Evolutionary conservation across 139 green algal species (phyloP).

Genomic region (Pleodorina starrii): DNA sequence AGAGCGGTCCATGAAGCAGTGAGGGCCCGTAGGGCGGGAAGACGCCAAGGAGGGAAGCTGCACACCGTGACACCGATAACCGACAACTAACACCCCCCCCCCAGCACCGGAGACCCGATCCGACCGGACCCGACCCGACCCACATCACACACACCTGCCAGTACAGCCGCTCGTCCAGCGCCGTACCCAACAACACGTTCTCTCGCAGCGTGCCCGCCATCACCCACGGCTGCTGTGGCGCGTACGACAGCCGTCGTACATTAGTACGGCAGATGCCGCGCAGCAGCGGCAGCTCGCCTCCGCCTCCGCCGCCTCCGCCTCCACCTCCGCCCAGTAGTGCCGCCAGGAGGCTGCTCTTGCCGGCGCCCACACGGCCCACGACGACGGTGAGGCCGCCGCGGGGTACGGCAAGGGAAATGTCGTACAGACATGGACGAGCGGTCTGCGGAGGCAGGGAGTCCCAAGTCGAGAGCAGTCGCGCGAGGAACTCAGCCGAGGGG

Average conservation of each 20-base stretch:
- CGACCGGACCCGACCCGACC: neutral
- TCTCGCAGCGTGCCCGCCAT: slow-evolving; percentile 72
- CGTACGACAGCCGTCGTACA: slow-evolving; percentile 62
- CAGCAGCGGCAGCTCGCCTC: slow-evolving; percentile 36
- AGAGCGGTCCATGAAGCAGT: neutral
- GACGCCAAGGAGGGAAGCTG: no score
- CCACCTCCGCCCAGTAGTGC: slow-evolving; percentile 68
- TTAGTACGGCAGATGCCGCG: neutral
- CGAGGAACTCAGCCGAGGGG: no score
- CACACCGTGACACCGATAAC: no score
- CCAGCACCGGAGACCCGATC: neutral
- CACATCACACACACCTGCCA: slow-evolving; percentile 13
- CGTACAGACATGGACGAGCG: slow-evolving; percentile 48
- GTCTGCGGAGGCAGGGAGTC: slow-evolving; percentile 10
- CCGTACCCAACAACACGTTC: slow-evolving; percentile 71
- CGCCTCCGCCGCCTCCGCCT: neutral
- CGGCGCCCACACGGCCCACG: slow-evolving; percentile 77
- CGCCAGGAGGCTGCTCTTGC: slow-evolving; percentile 82
- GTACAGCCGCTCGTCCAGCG: slow-evolving; percentile 65
- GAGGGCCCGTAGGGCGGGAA: neutral
- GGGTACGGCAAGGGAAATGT: slow-evolving; percentile 65
- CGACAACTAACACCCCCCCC: neutral
- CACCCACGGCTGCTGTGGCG: slow-evolving; percentile 78
- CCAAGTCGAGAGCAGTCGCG: neutral
- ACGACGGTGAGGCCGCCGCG: slow-evolving; percentile 74